Conservation (phyloP, 768 basidiomycete species). For the Plicaturopsis crispa region DNA sequence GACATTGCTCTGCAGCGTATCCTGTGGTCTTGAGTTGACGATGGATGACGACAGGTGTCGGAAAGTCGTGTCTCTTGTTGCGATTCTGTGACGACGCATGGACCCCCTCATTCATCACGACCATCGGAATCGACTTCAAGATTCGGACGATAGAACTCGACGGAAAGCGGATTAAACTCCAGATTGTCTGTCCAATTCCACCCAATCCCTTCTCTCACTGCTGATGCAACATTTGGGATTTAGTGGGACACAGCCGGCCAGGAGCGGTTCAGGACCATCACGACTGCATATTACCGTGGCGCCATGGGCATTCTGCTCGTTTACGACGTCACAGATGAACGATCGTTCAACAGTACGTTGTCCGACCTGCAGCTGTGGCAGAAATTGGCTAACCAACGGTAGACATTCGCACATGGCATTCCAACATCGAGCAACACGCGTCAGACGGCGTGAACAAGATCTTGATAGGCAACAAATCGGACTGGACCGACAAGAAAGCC, state of each 20-base stretch:
- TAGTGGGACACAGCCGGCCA: conserved; percentile 99
- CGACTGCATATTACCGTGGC: conserved; percentile 97
- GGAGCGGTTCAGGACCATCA: conserved; percentile 97
- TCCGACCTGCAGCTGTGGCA: conserved; percentile 4
- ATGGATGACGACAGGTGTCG: conserved; percentile 59
- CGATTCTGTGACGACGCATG: conserved; percentile 99
- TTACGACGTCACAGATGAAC: conserved; percentile 95
- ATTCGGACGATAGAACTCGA: conserved; percentile 98
- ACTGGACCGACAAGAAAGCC: conserved; percentile 94
- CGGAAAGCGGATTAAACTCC: conserved; percentile 97
- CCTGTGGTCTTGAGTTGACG: neutral
- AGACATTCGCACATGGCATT: conserved; percentile 99
- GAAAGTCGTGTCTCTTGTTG: conserved; percentile 92
- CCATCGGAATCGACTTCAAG: conserved; percentile 99
- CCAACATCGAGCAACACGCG: conserved; percentile 97
- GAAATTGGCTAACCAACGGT: conserved; percentile 5
- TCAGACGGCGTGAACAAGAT: conserved; percentile 99
- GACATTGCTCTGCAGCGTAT: no score
- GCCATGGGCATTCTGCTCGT: conserved; percentile 98
- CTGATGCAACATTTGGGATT: no score
- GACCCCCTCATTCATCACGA: conserved; percentile 99
- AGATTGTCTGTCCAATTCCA: conserved; percentile 63
- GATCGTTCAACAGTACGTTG: conserved; percentile 90
- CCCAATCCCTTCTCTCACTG: neutral
- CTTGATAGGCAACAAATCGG: conserved; percentile 97